phyloP scores from a whole-genome alignment of 202 grass and related monocot species.

The Cymbopogon flexuosus region DNA sequence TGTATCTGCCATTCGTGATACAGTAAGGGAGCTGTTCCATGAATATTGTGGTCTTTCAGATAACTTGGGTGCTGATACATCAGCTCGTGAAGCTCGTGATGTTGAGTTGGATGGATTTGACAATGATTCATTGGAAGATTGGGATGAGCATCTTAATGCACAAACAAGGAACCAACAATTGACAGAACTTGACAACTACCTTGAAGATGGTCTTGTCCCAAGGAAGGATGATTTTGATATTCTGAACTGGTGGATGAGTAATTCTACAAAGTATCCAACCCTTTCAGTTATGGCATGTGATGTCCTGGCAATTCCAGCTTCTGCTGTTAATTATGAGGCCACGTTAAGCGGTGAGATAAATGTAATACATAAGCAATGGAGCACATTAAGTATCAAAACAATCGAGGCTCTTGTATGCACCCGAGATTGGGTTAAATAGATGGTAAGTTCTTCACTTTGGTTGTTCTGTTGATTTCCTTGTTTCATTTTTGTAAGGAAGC shows the following conservation, averaged over 20 bases:
- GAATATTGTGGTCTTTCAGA: conserved; percentile 35
- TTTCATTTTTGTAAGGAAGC: conserved; percentile 2
- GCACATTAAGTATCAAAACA: conserved; percentile 50
- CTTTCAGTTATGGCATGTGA: conserved; percentile 46
- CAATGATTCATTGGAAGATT: conserved; percentile 49
- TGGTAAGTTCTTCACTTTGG: conserved; percentile 17
- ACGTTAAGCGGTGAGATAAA: conserved; percentile 26
- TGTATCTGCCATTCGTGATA: conserved; percentile 33
- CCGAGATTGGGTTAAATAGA: conserved; percentile 46
- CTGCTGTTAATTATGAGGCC: conserved; percentile 36
- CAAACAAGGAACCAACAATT: conserved; percentile 43
- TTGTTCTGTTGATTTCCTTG: conserved; percentile 10
- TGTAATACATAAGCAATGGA: conserved; percentile 39
- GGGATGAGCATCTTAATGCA: conserved; percentile 47
- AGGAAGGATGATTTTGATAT: conserved; percentile 58
- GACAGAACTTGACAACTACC: conserved; percentile 46
- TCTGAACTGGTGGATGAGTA: conserved; percentile 52
- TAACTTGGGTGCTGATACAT: conserved; percentile 1
- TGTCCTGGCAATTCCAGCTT: conserved; percentile 50
- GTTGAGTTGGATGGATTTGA: conserved; percentile 38
- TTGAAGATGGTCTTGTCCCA: conserved; percentile 53
- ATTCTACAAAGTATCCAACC: conserved; percentile 48
- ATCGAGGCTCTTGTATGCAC: conserved; percentile 50
- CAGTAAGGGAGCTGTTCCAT: conserved; percentile 33
- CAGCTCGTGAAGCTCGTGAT: conserved; percentile 2